A percentile compares a stretch with the other conserved stretches of the same genome.
These are phyloP conservation scores for Tylopilus balloui DNA, from an alignment of 768 basidiomycete genomes.

Conservation along the genomic window DNA sequence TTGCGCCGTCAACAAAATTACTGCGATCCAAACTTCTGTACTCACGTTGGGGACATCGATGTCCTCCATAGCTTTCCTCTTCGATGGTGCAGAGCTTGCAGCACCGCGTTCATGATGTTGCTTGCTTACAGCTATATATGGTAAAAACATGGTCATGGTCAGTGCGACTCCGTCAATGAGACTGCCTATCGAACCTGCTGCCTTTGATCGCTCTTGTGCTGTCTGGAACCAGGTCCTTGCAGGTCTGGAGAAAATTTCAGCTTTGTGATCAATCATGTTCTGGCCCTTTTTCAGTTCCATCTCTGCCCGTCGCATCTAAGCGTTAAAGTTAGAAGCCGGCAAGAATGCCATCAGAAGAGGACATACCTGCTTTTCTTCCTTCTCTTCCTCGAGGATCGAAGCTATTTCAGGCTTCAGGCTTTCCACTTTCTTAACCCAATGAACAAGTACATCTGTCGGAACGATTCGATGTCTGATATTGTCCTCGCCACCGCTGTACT, in stretches of 20 bases:
- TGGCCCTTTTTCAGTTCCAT: conserved; percentile 95
- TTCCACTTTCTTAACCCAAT: conserved; percentile 67
- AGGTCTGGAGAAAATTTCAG: conserved; percentile 89
- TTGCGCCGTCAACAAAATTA: conserved; percentile 3
- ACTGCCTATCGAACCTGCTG: conserved; percentile 54
- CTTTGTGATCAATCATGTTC: conserved; percentile 91
- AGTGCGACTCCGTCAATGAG: conserved; percentile 2
- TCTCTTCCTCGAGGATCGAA: conserved; percentile 83
- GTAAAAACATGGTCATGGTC: not conserved
- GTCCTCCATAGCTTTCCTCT: conserved; percentile 34
- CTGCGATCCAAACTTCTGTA: not conserved
- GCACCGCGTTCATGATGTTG: conserved; percentile 62
- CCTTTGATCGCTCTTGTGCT: conserved; percentile 71
- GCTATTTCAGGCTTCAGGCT: conserved; percentile 71
- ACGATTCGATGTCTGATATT: conserved; percentile 87
- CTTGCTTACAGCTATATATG: conserved; percentile 64
- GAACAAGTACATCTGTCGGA: conserved; percentile 65
- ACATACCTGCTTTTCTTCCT: conserved; percentile 86
- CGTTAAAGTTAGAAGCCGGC: conserved; percentile 8
- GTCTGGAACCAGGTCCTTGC: conserved; percentile 99
- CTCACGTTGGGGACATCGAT: conserved; percentile 41
- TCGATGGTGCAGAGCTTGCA: conserved; percentile 34
- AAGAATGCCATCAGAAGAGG: not conserved
- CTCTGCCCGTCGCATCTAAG: conserved; percentile 80
- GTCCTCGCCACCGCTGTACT: conserved; percentile 73